Evolutionary conservation across 805 yeast species (phyloP).

Genomic region (Ogataea neopini): DNA sequence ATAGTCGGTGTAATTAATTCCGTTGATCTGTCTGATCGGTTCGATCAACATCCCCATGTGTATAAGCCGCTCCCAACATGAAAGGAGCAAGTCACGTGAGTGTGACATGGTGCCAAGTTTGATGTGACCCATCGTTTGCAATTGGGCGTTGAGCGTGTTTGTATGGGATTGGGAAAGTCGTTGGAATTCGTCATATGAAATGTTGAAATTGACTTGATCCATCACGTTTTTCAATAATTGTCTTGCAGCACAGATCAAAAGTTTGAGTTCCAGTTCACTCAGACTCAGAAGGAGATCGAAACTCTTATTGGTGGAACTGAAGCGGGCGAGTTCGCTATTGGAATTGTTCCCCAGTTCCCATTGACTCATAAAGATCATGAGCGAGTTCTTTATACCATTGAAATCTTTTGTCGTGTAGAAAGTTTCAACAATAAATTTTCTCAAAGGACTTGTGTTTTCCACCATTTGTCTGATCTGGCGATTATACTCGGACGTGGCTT

Average conservation of each 20-base stretch:
- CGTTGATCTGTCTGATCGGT: conserved; percentile 25
- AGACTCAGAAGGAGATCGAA: conserved; percentile 38
- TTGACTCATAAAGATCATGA: conserved; percentile 41
- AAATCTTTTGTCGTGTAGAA: conserved; percentile 62
- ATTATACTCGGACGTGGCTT: conserved; percentile 32
- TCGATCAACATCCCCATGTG: conserved; percentile 50
- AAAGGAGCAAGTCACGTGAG: conserved; percentile 54
- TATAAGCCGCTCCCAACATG: conserved; percentile 74
- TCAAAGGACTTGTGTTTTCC: conserved; percentile 34
- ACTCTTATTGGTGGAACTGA: conserved; percentile 15
- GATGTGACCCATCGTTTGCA: conserved; percentile 46
- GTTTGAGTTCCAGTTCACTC: conserved; percentile 69
- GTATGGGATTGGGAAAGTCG: conserved; percentile 30
- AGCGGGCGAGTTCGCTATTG: conserved; percentile 4
- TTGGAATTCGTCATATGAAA: conserved; percentile 70
- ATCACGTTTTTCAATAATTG: conserved; percentile 58
- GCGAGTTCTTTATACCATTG: conserved; percentile 47
- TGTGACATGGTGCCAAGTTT: conserved; percentile 13
- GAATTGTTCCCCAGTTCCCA: conserved; percentile 5
- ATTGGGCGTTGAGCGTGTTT: conserved; percentile 37
- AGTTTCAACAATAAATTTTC: conserved; percentile 42
- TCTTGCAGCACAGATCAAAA: conserved; percentile 76
- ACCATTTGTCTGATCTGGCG: conserved; percentile 33
- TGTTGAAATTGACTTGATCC: conserved; percentile 68
- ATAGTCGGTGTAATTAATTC: conserved; percentile 23